Percentiles rank a stretch among this genome's conserved stretches.
phyloP scores from a whole-genome alignment of 2,329 filamentous ascomycete genomes.

The Amphichorda felina region DNA sequence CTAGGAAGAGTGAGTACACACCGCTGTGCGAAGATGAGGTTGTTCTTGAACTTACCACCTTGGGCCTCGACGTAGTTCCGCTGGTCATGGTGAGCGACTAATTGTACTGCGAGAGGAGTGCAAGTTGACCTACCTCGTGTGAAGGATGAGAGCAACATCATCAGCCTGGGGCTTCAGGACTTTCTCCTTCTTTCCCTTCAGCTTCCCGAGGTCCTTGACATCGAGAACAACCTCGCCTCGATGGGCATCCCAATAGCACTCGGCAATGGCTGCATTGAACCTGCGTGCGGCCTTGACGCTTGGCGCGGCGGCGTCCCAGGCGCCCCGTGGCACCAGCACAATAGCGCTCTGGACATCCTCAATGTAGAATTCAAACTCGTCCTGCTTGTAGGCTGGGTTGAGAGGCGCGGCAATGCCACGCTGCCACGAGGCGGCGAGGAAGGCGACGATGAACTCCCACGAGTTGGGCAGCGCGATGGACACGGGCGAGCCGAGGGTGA shows the following conservation, averaged over 20 bases:
- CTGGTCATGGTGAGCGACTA: conserved; percentile 20
- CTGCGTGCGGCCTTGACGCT: conserved; percentile 67
- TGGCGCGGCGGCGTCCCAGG: conserved; percentile 52
- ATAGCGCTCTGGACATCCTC: conserved; percentile 73
- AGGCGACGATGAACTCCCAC: conserved; percentile 80
- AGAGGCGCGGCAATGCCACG: conserved; percentile 75
- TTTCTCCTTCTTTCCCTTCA: conserved; percentile 32
- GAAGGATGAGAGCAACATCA: conserved; percentile 70
- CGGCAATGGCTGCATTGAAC: conserved; percentile 75
- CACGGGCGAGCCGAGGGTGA: conserved; percentile 57
- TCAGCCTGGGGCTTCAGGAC: conserved; percentile 49
- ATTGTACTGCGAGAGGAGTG: not conserved
- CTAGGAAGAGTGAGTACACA: conserved; percentile 22
- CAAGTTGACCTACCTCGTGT: conserved; percentile 44
- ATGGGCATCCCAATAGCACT: conserved; percentile 66
- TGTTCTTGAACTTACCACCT: conserved; percentile 46
- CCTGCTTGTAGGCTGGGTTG: conserved; percentile 80
- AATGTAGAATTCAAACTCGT: conserved; percentile 87
- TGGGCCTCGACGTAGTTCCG: conserved; percentile 75
- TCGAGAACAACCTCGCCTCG: conserved; percentile 59
- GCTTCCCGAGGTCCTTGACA: conserved; percentile 63
- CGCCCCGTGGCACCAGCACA: conserved; percentile 62
- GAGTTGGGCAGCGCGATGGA: conserved; percentile 78
- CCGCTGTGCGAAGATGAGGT: not conserved
- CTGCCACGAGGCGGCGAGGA: conserved; percentile 78